Conservation (phyloP, 1,284 basidiomycete genomes). For the Tilletia walkeri region DNA sequence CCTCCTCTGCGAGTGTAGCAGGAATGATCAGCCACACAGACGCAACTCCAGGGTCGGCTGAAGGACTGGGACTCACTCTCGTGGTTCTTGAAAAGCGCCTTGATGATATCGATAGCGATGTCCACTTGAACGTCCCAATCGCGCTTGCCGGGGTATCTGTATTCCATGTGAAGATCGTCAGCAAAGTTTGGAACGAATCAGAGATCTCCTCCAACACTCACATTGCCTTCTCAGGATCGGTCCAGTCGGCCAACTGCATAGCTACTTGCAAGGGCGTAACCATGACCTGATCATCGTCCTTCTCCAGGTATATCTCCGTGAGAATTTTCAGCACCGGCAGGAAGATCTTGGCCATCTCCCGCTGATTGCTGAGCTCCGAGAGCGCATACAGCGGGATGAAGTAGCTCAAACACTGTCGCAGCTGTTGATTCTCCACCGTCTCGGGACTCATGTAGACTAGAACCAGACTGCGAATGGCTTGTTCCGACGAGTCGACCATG, state of each 20-base stretch:
- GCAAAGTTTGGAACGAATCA: background rate
- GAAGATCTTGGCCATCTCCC: conserved; percentile 78
- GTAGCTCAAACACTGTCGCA: conserved; percentile 90
- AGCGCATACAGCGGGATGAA: conserved; percentile 94
- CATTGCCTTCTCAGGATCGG: conserved; percentile 78
- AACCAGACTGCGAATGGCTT: conserved; percentile 71
- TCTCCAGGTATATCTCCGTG: conserved; percentile 67
- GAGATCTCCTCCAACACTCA: conserved; percentile 57
- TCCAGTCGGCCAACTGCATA: conserved; percentile 86
- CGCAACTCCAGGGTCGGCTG: background rate
- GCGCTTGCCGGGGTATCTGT: conserved; percentile 30
- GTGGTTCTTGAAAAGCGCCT: conserved; percentile 62
- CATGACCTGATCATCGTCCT: conserved; percentile 76
- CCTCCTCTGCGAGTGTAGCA: conserved; percentile 64
- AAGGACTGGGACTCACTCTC: conserved; percentile 34
- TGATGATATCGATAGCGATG: conserved; percentile 72
- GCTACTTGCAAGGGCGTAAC: conserved; percentile 77
- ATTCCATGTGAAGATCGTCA: background rate
- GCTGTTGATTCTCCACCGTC: conserved; percentile 77
- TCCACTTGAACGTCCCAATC: conserved; percentile 72
- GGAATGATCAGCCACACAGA: too few species aligned
- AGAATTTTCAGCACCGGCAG: conserved; percentile 72
- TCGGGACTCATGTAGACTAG: conserved; percentile 83
- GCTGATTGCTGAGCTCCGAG: conserved; percentile 76
- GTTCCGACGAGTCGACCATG: conserved; percentile 53